Evolutionary conservation across 192 early-diverging fungal genomes (phyloP).

Genomic region (Spizellomyces sp.): DNA sequence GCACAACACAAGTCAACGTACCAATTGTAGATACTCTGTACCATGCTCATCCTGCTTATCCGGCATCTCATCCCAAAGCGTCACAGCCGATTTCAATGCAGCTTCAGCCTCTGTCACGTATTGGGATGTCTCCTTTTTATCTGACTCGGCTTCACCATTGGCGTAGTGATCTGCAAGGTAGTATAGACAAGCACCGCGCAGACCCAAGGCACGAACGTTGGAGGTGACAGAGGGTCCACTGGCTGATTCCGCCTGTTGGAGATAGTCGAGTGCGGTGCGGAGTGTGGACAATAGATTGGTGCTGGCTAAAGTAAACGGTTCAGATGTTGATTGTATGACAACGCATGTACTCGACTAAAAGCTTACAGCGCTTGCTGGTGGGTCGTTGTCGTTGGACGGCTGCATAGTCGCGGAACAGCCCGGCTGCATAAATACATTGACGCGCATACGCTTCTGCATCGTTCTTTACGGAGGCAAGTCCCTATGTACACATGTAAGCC

Average conservation of each 20-base stretch:
- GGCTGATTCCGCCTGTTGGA: conserved; percentile 14
- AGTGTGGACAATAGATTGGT: not conserved
- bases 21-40: not conserved
- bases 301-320: too few species aligned
- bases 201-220: conserved; percentile 6
- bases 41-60: not conserved
- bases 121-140: not conserved
- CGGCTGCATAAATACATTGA: conserved; percentile 20
- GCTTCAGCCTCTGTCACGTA: conserved; percentile 2
- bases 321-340: too few species aligned
- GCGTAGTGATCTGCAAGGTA: conserved; percentile 14
- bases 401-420: conserved; percentile 28
- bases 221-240: not conserved
- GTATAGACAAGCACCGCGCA: conserved; percentile 22
- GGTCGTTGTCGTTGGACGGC: conserved; percentile 16
- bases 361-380: not conserved
- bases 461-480: not conserved
- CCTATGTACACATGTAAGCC: conserved; percentile 3
- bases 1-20: too few species aligned
- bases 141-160: not conserved
- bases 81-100: not conserved
- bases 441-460: conserved; percentile 7
- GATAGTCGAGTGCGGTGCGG: conserved; percentile 17
- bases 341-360: too few species aligned
- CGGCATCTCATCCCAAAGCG: not conserved